Conservation (phyloP, 768 basidiomycete species). For the Xerocomus spinulosus region DNA sequence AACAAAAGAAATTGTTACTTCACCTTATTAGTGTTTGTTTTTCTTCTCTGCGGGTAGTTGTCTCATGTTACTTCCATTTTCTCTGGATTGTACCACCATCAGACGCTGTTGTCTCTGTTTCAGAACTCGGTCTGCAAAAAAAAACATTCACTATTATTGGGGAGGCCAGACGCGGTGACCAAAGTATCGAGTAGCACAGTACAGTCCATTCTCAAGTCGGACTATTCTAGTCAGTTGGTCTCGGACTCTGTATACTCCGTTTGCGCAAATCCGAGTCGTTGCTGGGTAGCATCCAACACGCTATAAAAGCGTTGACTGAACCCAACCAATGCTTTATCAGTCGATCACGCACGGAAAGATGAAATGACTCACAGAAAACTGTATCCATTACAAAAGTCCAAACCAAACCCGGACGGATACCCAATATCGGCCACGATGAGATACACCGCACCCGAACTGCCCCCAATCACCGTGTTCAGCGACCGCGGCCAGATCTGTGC, state of each 20-base stretch:
- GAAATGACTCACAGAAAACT: neutral
- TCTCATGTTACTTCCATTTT: too few relatives aligned
- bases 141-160: too few relatives aligned
- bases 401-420: constrained; percentile 5
- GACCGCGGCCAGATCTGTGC: constrained; percentile 30
- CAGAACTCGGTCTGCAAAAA: too few relatives aligned
- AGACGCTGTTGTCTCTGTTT: too few relatives aligned
- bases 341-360: neutral
- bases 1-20: neutral
- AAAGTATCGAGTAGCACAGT: too few relatives aligned
- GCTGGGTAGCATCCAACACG: constrained; percentile 37
- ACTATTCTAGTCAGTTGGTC: constrained; percentile 1
- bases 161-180: too few relatives aligned
- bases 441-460: constrained; percentile 17
- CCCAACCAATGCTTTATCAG: neutral
- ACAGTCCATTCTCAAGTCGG: too few relatives aligned
- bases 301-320: constrained; percentile 37
- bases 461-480: constrained; percentile 25
- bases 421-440: constrained; percentile 20
- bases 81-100: too few relatives aligned
- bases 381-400: constrained; percentile 18
- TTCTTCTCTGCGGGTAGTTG: too few relatives aligned
- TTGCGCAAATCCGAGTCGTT: constrained; percentile 37
- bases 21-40: too few relatives aligned
- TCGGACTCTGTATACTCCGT: constrained; percentile 22